These are phyloP conservation scores for Penicillium sp. DNA, from an alignment of 2,329 filamentous ascomycete species.

Conservation along the genomic window DNA sequence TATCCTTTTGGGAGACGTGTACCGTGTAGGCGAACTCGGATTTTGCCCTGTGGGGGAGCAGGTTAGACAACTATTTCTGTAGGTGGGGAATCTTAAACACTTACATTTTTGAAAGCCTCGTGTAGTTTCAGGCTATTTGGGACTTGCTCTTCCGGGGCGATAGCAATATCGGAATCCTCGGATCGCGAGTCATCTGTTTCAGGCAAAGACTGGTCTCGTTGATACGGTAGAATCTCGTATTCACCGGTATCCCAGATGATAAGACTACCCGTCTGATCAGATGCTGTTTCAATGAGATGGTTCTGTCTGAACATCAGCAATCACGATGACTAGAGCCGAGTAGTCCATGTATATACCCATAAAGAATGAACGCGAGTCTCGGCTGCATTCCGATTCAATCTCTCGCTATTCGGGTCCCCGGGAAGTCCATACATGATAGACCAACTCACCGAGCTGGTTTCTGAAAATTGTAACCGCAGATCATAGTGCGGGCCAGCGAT, in stretches of 20 bases:
- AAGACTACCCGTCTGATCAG: conserved; percentile 52
- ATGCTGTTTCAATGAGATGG: conserved; percentile 58
- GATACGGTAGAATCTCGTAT: conserved; percentile 51
- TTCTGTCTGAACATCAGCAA: conserved; percentile 43
- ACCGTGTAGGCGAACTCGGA: conserved; percentile 54
- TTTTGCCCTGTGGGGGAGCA: conserved; percentile 44
- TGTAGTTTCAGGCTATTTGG: conserved; percentile 46
- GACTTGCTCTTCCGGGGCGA: conserved; percentile 5
- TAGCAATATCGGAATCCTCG: conserved; percentile 14
- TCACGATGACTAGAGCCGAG: neutral
- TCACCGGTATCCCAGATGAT: conserved; percentile 61
- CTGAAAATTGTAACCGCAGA: conserved; percentile 64
- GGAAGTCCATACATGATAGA: conserved; percentile 61
- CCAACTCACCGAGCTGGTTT: conserved; percentile 60
- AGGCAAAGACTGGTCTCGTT: conserved; percentile 30
- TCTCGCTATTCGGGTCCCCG: conserved; percentile 53
- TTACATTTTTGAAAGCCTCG: conserved; percentile 48
- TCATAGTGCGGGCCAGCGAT: conserved; percentile 66
- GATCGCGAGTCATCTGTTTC: conserved; percentile 36
- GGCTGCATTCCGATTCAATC: conserved; percentile 56
- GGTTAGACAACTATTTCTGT: neutral
- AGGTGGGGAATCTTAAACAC: neutral
- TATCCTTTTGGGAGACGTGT: conserved; percentile 52
- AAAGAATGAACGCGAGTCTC: conserved; percentile 60
- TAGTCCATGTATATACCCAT: conserved; percentile 43